These are phyloP conservation scores for Penicillium roqueforti DNA, from an alignment of 495 filamentous ascomycete species.

Conservation along the genomic window DNA sequence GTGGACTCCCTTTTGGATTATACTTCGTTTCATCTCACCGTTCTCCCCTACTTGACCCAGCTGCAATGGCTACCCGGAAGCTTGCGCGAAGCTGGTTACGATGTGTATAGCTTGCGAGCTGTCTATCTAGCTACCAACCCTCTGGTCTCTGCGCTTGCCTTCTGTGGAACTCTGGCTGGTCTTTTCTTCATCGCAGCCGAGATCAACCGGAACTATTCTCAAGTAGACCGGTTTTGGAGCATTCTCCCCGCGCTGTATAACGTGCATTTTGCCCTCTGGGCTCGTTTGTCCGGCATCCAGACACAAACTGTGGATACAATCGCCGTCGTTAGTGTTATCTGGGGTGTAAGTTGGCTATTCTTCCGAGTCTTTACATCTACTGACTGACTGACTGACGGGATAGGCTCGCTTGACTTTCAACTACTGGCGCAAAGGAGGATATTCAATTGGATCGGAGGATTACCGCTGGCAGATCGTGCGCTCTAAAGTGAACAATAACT, in stretches of 20 bases:
- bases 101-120: slow-evolving; percentile 51
- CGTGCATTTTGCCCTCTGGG: slow-evolving; percentile 79
- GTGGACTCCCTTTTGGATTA: slow-evolving; percentile 66
- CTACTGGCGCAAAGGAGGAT: slow-evolving; percentile 96
- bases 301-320: slow-evolving; percentile 70
- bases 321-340: slow-evolving; percentile 63
- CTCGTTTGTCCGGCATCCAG: slow-evolving; percentile 67
- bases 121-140: slow-evolving; percentile 89
- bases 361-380: not conserved
- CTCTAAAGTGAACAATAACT: slow-evolving; percentile 45
- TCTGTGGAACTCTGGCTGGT: slow-evolving; percentile 62
- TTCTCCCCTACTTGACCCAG: slow-evolving; percentile 74
- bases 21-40: slow-evolving; percentile 64
- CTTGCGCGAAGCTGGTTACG: slow-evolving; percentile 53
- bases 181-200: slow-evolving; percentile 72
- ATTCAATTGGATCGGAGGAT: slow-evolving; percentile 81
- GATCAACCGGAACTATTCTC: slow-evolving; percentile 87
- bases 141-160: slow-evolving; percentile 66
- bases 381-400: slow-evolving; percentile 4
- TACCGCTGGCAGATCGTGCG: slow-evolving; percentile 76
- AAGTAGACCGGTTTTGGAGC: slow-evolving; percentile 90
- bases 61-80: slow-evolving; percentile 65
- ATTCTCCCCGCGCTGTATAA: slow-evolving; percentile 84
- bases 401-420: slow-evolving; percentile 85
- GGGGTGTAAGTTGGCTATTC: slow-evolving; percentile 64